Percentiles rank a stretch among this genome's conserved stretches.
phyloP scores from a whole-genome alignment of 352 stramenopile species.

The Saprolegnia diclina region DNA sequence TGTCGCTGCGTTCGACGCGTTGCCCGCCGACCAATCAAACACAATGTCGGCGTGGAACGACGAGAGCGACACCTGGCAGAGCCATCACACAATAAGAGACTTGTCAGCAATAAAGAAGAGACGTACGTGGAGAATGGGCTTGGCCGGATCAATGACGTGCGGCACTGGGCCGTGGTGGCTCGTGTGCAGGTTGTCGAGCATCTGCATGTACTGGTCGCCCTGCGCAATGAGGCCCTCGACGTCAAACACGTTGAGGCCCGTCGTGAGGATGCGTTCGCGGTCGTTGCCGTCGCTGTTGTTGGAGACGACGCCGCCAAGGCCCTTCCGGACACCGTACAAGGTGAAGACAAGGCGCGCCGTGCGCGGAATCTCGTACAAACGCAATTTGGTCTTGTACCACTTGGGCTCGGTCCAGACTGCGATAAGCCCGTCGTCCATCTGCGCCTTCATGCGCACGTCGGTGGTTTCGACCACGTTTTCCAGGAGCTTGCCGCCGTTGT shows the following conservation, averaged over 20 bases:
- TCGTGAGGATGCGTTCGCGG: constrained; percentile 58
- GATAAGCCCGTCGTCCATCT: constrained; percentile 65
- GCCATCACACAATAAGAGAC: too few species aligned
- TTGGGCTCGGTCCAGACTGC: constrained; percentile 66
- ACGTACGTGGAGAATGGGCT: constrained; percentile 59
- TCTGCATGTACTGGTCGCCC: constrained; percentile 64
- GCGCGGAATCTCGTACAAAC: constrained; percentile 60
- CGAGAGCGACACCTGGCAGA: constrained; percentile 47
- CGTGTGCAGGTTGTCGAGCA: constrained; percentile 77
- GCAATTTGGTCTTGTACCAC: constrained; percentile 77
- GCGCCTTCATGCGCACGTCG: constrained; percentile 66
- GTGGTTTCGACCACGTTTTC: constrained; percentile 62
- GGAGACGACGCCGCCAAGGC: constrained; percentile 34
- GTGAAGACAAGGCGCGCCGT: constrained; percentile 76
- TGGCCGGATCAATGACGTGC: constrained; percentile 58
- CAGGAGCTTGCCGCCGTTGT: constrained; percentile 63
- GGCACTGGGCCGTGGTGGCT: constrained; percentile 66
- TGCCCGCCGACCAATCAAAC: constrained; percentile 49
- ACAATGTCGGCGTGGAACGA: constrained; percentile 60
- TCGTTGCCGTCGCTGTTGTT: constrained; percentile 36
- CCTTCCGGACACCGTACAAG: constrained; percentile 53
- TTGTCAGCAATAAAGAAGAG: background rate
- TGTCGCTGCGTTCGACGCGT: constrained; percentile 16
- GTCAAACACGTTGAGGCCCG: constrained; percentile 76
- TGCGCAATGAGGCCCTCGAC: constrained; percentile 66